Conservation (phyloP, 129 eudicot genomes). For the Centaurea solstitialis region DNA sequence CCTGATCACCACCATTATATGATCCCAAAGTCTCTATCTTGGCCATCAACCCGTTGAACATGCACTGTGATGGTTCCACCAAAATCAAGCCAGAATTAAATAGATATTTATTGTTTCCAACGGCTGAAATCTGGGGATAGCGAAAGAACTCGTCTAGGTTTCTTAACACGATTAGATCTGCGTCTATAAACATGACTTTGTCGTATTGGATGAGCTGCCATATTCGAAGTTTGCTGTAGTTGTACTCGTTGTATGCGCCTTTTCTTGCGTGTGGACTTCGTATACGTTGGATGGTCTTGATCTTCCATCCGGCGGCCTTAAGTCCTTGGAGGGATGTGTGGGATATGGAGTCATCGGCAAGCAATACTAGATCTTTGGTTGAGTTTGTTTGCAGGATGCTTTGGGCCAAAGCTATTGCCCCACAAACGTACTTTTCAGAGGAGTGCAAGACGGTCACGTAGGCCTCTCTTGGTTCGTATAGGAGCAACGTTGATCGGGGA, state of each 20-base stretch:
- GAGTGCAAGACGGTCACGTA: slow-evolving; percentile 79
- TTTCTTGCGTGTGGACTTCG: slow-evolving; percentile 61
- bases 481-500: neutral
- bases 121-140: slow-evolving; percentile 66
- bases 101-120: slow-evolving; percentile 35
- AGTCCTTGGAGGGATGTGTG: slow-evolving; percentile 43
- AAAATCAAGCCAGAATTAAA: slow-evolving; percentile 81
- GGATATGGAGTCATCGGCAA: slow-evolving; percentile 64
- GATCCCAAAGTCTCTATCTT: slow-evolving; percentile 40
- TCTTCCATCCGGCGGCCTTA: slow-evolving; percentile 73
- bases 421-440: slow-evolving; percentile 77
- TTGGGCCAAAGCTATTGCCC: slow-evolving; percentile 84
- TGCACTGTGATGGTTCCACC: slow-evolving; percentile 72
- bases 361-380: slow-evolving; percentile 68
- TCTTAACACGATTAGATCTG: slow-evolving; percentile 58
- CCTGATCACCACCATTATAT: slow-evolving; percentile 91
- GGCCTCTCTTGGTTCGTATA: slow-evolving; percentile 53
- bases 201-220: slow-evolving; percentile 72
- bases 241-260: slow-evolving; percentile 69
- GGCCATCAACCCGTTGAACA: slow-evolving; percentile 53
- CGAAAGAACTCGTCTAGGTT: slow-evolving; percentile 55
- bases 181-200: slow-evolving; percentile 73
- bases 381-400: slow-evolving; percentile 70
- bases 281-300: slow-evolving; percentile 62
- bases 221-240: slow-evolving; percentile 80